Conservation (phyloP, 371 early-diverging fungal genomes). For the Lichtheimia ramosa region DNA sequence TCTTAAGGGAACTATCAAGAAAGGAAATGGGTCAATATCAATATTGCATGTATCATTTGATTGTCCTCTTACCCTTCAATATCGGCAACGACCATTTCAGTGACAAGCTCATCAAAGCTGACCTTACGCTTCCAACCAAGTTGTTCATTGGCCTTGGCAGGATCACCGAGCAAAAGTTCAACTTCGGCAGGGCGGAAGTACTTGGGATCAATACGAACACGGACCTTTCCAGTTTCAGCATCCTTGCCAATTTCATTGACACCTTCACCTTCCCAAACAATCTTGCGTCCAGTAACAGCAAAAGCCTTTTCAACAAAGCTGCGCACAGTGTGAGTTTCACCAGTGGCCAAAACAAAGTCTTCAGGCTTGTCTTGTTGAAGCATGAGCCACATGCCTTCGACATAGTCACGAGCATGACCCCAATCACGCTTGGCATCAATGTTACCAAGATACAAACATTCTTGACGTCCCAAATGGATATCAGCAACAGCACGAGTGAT, state of each 20-base stretch:
- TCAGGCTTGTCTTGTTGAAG: slow-evolving; percentile 78
- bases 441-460: slow-evolving; percentile 80
- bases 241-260: slow-evolving; percentile 75
- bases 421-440: slow-evolving; percentile 87
- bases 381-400: slow-evolving; percentile 91
- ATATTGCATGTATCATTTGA: slow-evolving; percentile 46
- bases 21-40: slow-evolving; percentile 54
- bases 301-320: slow-evolving; percentile 84
- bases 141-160: slow-evolving; percentile 70
- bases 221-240: slow-evolving; percentile 63
- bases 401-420: slow-evolving; percentile 88
- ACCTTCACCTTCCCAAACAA: slow-evolving; percentile 80
- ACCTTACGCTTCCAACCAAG: slow-evolving; percentile 77
- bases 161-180: slow-evolving; percentile 78
- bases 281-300: slow-evolving; percentile 63
- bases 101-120: slow-evolving; percentile 67
- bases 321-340: slow-evolving; percentile 84
- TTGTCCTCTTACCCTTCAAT: slow-evolving; percentile 43
- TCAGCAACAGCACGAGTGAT: slow-evolving; percentile 82
- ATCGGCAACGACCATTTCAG: slow-evolving; percentile 75
- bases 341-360: slow-evolving; percentile 85
- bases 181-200: slow-evolving; percentile 90
- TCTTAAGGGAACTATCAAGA: slow-evolving; percentile 44
- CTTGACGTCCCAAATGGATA: slow-evolving; percentile 70
- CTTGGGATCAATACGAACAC: slow-evolving; percentile 73